Evolutionary conservation across 441 rosid genomes (phyloP).

Genomic region (Flueggea neowawraea): DNA sequence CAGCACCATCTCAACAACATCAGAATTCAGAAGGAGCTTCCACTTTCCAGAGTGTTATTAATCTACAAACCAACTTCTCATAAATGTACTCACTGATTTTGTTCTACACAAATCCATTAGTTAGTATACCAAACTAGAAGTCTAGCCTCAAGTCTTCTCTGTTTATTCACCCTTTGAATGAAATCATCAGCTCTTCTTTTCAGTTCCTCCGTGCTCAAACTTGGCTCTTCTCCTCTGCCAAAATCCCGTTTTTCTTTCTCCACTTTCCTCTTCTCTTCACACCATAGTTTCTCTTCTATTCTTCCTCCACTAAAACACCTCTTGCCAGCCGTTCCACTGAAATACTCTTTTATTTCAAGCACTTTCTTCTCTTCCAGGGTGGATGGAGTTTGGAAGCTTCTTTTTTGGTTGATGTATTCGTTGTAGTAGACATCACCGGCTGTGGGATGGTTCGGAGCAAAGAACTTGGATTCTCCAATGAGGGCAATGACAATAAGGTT

Average conservation of each 20-base stretch:
- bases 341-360: too few relatives aligned
- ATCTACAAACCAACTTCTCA: too few relatives aligned
- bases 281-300: background rate
- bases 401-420: constrained; percentile 35
- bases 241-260: too few relatives aligned
- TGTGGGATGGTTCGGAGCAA: constrained; percentile 12
- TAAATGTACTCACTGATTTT: too few relatives aligned
- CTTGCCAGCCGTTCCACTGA: too few relatives aligned
- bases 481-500: constrained; percentile 51
- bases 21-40: too few relatives aligned
- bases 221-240: constrained; percentile 15
- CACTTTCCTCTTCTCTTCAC: too few relatives aligned
- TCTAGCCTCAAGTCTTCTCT: constrained; percentile 46
- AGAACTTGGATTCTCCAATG: constrained; percentile 39
- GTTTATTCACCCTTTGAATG: constrained; percentile 55
- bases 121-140: background rate
- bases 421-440: constrained; percentile 24
- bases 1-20: too few relatives aligned
- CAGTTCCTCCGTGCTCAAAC: constrained; percentile 42
- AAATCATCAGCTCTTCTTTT: constrained; percentile 52
- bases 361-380: too few relatives aligned
- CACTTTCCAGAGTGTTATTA: too few relatives aligned
- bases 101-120: background rate
- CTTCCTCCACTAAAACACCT: background rate
- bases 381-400: too few relatives aligned